Conservation (phyloP, 306 rosid genomes). For the Carpinus fangiana region DNA sequence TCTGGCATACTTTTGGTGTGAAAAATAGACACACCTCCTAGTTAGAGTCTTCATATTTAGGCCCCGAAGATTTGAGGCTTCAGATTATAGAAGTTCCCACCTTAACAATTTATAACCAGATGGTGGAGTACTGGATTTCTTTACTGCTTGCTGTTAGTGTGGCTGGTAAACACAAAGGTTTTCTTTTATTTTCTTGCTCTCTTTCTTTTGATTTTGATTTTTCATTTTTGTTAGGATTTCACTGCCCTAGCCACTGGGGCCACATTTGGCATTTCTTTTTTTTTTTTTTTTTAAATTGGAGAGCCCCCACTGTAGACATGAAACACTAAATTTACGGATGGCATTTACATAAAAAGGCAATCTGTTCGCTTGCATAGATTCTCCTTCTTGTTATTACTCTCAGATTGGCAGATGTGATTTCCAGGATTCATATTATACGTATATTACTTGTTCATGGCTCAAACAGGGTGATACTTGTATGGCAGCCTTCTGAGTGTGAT, state of each 20-base stretch:
- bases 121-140: constrained; percentile 11
- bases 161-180: neutral
- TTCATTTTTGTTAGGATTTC: neutral
- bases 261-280: neutral
- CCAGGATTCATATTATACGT: no score
- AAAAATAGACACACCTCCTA: neutral
- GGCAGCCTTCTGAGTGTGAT: neutral
- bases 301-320: constrained; percentile 1
- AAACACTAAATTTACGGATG: no score
- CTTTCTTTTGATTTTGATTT: neutral
- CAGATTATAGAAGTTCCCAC: constrained; percentile 19
- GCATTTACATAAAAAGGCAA: neutral
- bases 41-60: constrained; percentile 8
- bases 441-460: no score
- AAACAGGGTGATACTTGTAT: neutral
- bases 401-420: no score
- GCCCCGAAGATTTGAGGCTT: constrained; percentile 40
- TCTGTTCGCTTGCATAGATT: neutral
- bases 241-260: neutral
- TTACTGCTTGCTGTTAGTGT: constrained; percentile 26
- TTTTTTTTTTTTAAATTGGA: neutral
- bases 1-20: constrained; percentile 20
- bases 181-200: neutral
- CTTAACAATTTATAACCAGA: constrained; percentile 22
- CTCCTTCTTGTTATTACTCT: neutral